These are phyloP conservation scores for Leccinum angustisporum DNA, from an alignment of 1,284 basidiomycete species.

Conservation along the genomic window DNA sequence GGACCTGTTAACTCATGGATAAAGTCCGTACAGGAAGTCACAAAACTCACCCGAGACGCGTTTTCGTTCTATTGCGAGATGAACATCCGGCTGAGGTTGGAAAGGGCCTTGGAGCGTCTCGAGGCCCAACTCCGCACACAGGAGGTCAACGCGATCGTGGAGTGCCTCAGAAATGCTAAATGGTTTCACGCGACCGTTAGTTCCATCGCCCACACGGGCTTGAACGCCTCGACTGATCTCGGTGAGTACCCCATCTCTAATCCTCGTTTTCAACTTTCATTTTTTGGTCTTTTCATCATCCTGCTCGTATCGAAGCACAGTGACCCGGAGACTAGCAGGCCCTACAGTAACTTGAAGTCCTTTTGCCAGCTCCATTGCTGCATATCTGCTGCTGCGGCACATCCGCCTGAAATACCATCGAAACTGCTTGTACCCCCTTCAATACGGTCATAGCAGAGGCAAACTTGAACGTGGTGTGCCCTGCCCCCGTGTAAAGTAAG, in stretches of 20 bases:
- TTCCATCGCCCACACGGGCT: conserved; percentile 95
- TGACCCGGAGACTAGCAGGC: too few species aligned
- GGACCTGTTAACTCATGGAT: conserved; percentile 97
- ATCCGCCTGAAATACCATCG: too few species aligned
- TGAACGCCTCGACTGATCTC: conserved; percentile 89
- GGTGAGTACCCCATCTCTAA: conserved; percentile 46
- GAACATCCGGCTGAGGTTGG: conserved; percentile 45
- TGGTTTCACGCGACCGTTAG: conserved; percentile 97
- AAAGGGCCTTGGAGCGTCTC: conserved; percentile 90
- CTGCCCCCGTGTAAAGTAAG: too few species aligned
- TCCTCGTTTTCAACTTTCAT: too few species aligned
- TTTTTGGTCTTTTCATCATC: too few species aligned
- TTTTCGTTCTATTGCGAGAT: conserved; percentile 86
- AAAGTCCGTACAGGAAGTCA: conserved; percentile 45
- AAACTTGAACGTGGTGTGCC: too few species aligned
- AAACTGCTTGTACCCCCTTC: too few species aligned
- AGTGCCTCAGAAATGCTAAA: conserved; percentile 93
- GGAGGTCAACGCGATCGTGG: conserved; percentile 93
- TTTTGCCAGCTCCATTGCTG: too few species aligned
- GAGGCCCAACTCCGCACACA: conserved; percentile 90
- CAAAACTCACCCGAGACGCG: conserved; percentile 43
- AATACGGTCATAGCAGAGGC: too few species aligned
- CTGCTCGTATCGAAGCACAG: too few species aligned
- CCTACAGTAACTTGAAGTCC: too few species aligned
- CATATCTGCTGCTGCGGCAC: too few species aligned